phyloP scores from a whole-genome alignment of 2,329 filamentous ascomycete genomes.

The Teratosphaeria zuluensis region DNA sequence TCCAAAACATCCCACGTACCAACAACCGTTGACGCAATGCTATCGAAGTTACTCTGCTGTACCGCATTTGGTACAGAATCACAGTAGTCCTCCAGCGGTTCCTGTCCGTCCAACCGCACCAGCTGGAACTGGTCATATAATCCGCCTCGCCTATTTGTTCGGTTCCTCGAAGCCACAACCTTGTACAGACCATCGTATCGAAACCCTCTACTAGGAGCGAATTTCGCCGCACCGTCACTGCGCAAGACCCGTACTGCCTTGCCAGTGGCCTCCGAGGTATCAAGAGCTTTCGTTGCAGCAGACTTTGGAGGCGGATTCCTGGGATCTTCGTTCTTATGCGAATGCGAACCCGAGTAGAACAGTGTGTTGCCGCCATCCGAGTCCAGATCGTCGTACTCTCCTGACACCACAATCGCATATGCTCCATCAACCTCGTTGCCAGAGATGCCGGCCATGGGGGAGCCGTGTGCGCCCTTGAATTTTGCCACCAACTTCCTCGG shows the following conservation, averaged over 20 bases:
- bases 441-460: constrained; percentile 14
- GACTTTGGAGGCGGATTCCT: constrained; percentile 7
- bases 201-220: constrained; percentile 10
- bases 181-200: constrained; percentile 20
- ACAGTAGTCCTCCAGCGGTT: constrained; percentile 6
- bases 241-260: constrained; percentile 16
- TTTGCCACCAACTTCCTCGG: constrained; percentile 14
- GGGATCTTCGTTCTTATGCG: constrained; percentile 16
- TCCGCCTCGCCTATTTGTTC: constrained; percentile 15
- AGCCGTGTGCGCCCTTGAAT: constrained; percentile 18
- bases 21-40: neutral
- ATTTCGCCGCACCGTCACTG: constrained; percentile 5
- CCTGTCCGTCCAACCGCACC: constrained; percentile 6
- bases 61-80: constrained; percentile 7
- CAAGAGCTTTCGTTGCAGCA: constrained; percentile 9
- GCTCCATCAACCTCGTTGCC: constrained; percentile 10
- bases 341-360: constrained; percentile 17
- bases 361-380: constrained; percentile 13
- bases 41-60: constrained; percentile 12
- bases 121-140: constrained; percentile 21
- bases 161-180: constrained; percentile 5
- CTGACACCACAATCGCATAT: constrained; percentile 16
- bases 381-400: constrained; percentile 17
- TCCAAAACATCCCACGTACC: neutral
- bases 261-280: constrained; percentile 6